Percentiles rank a stretch among this genome's conserved stretches.
phyloP scores from a whole-genome alignment of 306 rosid species.

The Castanea sativa region DNA sequence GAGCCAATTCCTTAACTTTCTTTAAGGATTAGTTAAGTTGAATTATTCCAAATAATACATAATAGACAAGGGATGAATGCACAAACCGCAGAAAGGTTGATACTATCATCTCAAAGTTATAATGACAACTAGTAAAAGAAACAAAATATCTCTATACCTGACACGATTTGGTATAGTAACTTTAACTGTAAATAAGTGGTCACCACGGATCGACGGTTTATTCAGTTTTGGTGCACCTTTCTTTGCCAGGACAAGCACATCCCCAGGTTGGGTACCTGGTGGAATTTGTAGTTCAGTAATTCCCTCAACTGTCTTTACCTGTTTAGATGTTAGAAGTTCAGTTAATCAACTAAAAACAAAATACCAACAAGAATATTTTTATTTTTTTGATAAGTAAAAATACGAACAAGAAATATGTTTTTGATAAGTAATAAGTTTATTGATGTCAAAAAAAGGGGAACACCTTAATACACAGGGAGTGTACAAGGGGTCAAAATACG shows the following conservation, averaged over 20 bases:
- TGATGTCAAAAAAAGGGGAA: too few species aligned
- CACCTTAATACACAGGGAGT: too few species aligned
- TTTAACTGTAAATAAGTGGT: constrained; percentile 84
- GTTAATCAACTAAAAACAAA: constrained; percentile 19
- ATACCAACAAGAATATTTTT: not conserved
- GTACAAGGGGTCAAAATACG: not conserved
- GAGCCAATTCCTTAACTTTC: not conserved
- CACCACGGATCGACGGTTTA: constrained; percentile 89
- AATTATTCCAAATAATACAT: not conserved
- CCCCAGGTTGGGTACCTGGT: constrained; percentile 92
- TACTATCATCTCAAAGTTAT: not conserved
- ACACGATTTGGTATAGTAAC: constrained; percentile 83
- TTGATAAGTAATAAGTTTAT: too few species aligned
- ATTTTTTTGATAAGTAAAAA: too few species aligned
- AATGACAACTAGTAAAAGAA: not conserved
- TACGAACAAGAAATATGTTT: not conserved
- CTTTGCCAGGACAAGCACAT: constrained; percentile 75
- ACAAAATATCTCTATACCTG: constrained; percentile 51
- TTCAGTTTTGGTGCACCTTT: constrained; percentile 92
- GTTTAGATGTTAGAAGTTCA: constrained; percentile 29
- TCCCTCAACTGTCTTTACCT: constrained; percentile 95
- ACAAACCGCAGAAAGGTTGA: not conserved
- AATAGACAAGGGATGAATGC: not conserved
- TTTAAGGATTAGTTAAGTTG: not conserved
- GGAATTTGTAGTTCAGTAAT: constrained; percentile 72